Base-by-base conservation (phyloP, 495 filamentous ascomycete genomes). In the Usnea hakonensis region DNA sequence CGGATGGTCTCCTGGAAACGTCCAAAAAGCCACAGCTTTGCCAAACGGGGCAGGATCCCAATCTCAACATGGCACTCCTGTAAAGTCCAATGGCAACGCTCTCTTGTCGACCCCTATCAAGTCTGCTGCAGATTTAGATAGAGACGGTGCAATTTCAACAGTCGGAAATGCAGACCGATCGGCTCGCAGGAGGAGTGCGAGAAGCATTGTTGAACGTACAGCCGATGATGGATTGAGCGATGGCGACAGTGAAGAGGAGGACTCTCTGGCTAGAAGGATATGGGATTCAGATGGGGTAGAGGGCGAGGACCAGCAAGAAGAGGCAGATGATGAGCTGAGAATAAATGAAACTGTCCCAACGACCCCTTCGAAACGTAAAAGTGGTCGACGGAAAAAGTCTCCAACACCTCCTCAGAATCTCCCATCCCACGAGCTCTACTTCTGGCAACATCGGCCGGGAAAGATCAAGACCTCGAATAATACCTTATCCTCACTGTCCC, bases 401-500 rank as follows among this genome's bases (percentile, higher is more conserved):
- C 88, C 89, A 8, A 91, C 90, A 11, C 90, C 93, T 6, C 88
- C 90, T 40, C 79, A 81, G 33, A 83, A 92, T 63, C 79, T 97
- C 6, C 88, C 91, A 26, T 78, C 91, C 0, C 88, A 96, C 65
- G 94, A 98, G 70, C 86, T 85, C 56, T 98, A 95, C 71, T 97
- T 98, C 70, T 90, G 86, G 73, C 88, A 97, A 67, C 96, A 96
- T 72, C 85, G 89, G 38, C 85, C 90, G 19, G 90, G 89, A 23
- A 80, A 85, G 5, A 75, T 80, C 52, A 90, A 91, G 69, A 96
- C 93, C 7, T 96, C 92, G 11, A 88, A 87, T 69, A 94, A 91
- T 67, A 96, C 83, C 17, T 78, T 97, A 10, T 80, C 88, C 3
- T 87, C 90, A 44, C 76, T 93, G 28, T 74, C 82, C 7, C 77